These are phyloP conservation scores for Nicotiana noctiflora DNA, from an alignment of 257 asterid species.

Conservation along the genomic window DNA sequence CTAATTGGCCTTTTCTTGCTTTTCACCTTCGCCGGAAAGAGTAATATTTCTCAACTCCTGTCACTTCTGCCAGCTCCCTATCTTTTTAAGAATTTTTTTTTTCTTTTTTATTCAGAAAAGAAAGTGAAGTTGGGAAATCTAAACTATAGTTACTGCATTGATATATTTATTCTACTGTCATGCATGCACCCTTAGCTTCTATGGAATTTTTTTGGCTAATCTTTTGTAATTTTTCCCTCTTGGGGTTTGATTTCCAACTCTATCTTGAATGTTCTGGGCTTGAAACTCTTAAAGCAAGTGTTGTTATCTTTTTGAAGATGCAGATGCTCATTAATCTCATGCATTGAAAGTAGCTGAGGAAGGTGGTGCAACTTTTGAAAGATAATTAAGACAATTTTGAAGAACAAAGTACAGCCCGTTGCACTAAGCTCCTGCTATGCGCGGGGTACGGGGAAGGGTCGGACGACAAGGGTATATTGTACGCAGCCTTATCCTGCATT, in stretches of 20 bases:
- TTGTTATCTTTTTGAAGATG: constrained; percentile 3
- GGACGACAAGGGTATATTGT: no score
- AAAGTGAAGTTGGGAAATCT: not conserved
- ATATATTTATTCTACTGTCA: not conserved
- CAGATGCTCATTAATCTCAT: constrained; percentile 25
- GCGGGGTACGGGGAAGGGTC: no score
- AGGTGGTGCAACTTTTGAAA: constrained; percentile 7
- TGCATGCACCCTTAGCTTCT: not conserved
- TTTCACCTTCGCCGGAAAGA: no score
- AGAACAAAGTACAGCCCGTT: no score
- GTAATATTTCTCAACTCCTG: no score
- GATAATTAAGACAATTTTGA: no score
- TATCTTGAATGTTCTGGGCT: not conserved
- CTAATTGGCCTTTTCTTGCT: no score
- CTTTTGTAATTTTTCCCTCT: not conserved
- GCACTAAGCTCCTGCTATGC: no score
- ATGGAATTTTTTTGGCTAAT: no score
- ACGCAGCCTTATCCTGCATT: no score
- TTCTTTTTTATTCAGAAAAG: not conserved
- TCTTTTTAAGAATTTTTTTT: not conserved
- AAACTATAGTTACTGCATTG: not conserved
- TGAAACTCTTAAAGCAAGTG: not conserved
- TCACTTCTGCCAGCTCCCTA: not conserved
- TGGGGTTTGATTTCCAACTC: not conserved
- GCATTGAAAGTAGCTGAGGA: constrained; percentile 33